Evolutionary conservation across 805 yeast species (phyloP).

Genomic region (Clavispora carvajalis): DNA sequence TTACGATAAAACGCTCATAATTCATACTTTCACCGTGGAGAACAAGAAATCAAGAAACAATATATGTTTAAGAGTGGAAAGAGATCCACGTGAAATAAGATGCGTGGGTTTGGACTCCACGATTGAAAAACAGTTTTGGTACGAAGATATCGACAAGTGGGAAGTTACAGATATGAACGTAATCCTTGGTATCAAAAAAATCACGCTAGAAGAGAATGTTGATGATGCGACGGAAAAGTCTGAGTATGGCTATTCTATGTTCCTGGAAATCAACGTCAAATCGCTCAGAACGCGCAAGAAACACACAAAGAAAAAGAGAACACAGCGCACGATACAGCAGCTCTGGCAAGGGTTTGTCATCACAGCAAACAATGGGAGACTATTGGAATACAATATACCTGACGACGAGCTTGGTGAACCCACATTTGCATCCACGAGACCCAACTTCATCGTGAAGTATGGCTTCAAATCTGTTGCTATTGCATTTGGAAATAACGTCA

Average conservation of each 20-base stretch:
- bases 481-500: slow-evolving; percentile 68
- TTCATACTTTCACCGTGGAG: slow-evolving; percentile 70
- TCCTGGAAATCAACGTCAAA: slow-evolving; percentile 11
- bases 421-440: slow-evolving; percentile 17
- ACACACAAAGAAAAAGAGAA: background rate
- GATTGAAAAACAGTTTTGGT: slow-evolving; percentile 64
- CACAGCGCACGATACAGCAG: slow-evolving; percentile 13
- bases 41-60: slow-evolving; percentile 65
- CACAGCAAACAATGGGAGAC: slow-evolving; percentile 55
- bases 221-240: background rate
- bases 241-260: slow-evolving; percentile 1
- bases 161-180: slow-evolving; percentile 71
- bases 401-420: slow-evolving; percentile 38
- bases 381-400: slow-evolving; percentile 53
- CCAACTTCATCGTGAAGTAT: slow-evolving; percentile 61
- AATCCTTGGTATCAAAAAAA: slow-evolving; percentile 55
- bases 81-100: slow-evolving; percentile 88
- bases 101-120: slow-evolving; percentile 81
- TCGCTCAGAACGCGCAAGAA: slow-evolving; percentile 18
- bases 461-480: slow-evolving; percentile 77
- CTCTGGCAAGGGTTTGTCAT: slow-evolving; percentile 84
- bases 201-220: background rate
- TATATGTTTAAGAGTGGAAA: slow-evolving; percentile 83
- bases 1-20: slow-evolving; percentile 50
- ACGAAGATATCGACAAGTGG: slow-evolving; percentile 70